These are phyloP conservation scores for Arthrinium phaeospermum DNA, from an alignment of 2,329 filamentous ascomycete species.

Conservation along the genomic window DNA sequence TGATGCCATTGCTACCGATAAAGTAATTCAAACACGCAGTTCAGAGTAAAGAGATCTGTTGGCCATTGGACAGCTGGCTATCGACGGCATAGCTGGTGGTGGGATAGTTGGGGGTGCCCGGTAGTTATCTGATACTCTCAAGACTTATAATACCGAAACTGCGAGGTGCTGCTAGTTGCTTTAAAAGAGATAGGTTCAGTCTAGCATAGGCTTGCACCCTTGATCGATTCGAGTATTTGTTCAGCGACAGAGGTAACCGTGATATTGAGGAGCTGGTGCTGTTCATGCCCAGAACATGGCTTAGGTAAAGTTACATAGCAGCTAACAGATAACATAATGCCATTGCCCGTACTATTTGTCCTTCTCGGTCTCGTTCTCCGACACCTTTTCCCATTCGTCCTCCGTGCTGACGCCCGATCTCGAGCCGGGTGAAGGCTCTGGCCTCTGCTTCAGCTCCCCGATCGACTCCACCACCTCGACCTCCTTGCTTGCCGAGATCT, in stretches of 20 bases:
- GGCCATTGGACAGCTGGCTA: background rate
- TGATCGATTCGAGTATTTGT: background rate
- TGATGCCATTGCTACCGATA: background rate
- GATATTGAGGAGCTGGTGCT: background rate
- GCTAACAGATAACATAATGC: background rate
- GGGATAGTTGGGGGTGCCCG: background rate
- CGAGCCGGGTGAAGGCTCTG: constrained; percentile 45
- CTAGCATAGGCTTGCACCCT: background rate
- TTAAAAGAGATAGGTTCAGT: background rate
- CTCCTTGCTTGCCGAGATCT: constrained; percentile 45
- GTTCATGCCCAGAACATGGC: constrained; percentile 9
- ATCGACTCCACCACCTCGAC: constrained; percentile 48
- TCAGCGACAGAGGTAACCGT: background rate
- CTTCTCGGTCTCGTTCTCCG: constrained; percentile 70
- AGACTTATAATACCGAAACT: background rate
- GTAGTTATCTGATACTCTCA: background rate
- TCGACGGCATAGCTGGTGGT: background rate
- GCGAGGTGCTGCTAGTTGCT: background rate
- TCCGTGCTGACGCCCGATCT: constrained; percentile 77
- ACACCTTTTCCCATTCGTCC: constrained; percentile 97
- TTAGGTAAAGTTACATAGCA: constrained; percentile 6
- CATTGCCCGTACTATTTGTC: constrained; percentile 48
- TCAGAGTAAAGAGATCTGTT: background rate
- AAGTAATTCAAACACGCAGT: background rate
- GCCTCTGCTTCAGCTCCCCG: constrained; percentile 57